Evolutionary conservation across 2,329 filamentous ascomycete species (phyloP).

Genomic region (Trematosphaeria pertusa): DNA sequence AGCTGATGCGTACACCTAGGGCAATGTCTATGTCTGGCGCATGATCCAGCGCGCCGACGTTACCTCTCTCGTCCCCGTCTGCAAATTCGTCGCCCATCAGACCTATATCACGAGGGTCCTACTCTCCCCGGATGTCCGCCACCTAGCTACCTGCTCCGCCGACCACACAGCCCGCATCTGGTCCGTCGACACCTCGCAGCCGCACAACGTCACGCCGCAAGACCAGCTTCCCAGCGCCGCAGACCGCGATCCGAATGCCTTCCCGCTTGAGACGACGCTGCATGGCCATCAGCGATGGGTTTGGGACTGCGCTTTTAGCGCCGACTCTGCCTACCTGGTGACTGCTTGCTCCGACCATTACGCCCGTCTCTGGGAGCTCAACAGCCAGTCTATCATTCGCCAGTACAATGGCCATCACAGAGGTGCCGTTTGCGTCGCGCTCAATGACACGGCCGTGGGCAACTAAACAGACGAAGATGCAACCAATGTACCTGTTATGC

Average conservation of each 20-base stretch:
- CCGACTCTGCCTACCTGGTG: conserved; percentile 90
- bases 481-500: not conserved
- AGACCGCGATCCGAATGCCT: conserved; percentile 62
- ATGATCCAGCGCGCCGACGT: conserved; percentile 83
- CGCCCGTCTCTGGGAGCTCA: conserved; percentile 87
- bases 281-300: conserved; percentile 95
- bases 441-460: conserved; percentile 72
- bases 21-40: conserved; percentile 97
- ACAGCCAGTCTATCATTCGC: conserved; percentile 85
- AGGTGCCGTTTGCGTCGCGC: conserved; percentile 87
- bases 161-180: conserved; percentile 97
- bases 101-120: conserved; percentile 93
- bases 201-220: conserved; percentile 42
- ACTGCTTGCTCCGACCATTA: conserved; percentile 95
- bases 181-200: conserved; percentile 71
- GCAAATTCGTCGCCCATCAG: conserved; percentile 87
- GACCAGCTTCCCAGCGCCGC: conserved; percentile 41
- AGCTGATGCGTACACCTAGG: conserved; percentile 58
- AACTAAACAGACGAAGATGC: conserved; percentile 23
- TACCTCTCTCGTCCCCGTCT: conserved; percentile 84
- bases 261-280: conserved; percentile 84
- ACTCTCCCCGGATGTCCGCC: conserved; percentile 90
- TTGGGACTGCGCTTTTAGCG: conserved; percentile 95
- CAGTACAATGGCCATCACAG: conserved; percentile 96
- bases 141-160: conserved; percentile 90